phyloP scores from a whole-genome alignment of 345 rosid species.

The Arabidopsis arenosa region DNA sequence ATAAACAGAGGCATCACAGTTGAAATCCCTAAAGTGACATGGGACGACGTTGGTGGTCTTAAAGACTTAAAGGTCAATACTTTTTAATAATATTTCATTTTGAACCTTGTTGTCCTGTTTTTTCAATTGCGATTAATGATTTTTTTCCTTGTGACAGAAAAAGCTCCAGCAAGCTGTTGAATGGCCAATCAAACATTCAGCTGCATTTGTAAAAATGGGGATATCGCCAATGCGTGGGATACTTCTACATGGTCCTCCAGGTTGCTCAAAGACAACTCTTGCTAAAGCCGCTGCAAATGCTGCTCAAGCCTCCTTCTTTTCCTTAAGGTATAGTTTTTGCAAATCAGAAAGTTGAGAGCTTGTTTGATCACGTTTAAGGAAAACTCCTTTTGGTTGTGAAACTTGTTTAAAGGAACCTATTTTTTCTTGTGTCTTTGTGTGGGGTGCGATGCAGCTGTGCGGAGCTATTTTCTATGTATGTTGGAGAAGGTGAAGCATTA shows the following conservation, averaged over 20 bases:
- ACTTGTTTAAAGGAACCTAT: neutral
- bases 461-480: constrained; percentile 94
- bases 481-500: constrained; percentile 98
- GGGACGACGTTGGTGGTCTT: constrained; percentile 95
- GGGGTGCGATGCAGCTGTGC: constrained; percentile 67
- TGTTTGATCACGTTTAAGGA: neutral
- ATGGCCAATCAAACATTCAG: constrained; percentile 92
- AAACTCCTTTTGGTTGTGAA: neutral
- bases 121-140: neutral
- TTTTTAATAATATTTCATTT: neutral
- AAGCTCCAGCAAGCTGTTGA: constrained; percentile 91
- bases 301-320: constrained; percentile 91
- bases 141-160: constrained; percentile 53
- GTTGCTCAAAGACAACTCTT: constrained; percentile 98
- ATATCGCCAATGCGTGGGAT: constrained; percentile 84
- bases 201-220: constrained; percentile 72
- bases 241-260: constrained; percentile 97
- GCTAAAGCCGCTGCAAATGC: constrained; percentile 96
- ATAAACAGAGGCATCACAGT: constrained; percentile 90
- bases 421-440: neutral
- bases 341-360: constrained; percentile 5
- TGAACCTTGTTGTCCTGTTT: neutral
- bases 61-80: constrained; percentile 62
- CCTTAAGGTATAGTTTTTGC: constrained; percentile 61
- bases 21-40: constrained; percentile 85